Evolutionary conservation across 805 yeast genomes (phyloP), one percentile per base, ranked within the genome.

Genomic region (Cyberlindnera maritima): DNA sequence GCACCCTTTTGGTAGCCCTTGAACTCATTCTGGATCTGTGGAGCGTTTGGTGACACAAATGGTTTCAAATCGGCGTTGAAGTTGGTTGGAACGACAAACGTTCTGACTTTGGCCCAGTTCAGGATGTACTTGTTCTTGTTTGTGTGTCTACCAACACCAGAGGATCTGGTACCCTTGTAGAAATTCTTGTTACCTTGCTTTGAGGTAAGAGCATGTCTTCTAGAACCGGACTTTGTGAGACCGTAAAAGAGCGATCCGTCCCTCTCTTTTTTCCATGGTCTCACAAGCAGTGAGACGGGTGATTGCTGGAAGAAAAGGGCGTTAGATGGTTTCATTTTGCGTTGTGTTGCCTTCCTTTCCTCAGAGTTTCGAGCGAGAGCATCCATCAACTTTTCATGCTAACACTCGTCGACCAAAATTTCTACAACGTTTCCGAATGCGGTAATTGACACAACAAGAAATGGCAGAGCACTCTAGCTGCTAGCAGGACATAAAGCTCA

Each of bases 111-210:
- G 38, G 69, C 67, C 88, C 96, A 92, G 69, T 88, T 77, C 51
- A 94, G 78, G 7, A 79, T 71, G 66, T 89, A 94, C 19, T 79
- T 77, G 44, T 96, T 97, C 50, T 74, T 76, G 31, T 75, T 72
- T 44, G 94, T 85, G 62, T 84, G 80, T 44, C 73, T 75, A 64
- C 99, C 99, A 52, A 89, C 80, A 66, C 97, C 97, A 3, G 96
- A 79, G 5, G 99, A 88, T 48, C 97, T 80, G 19, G 98, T 94
- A 73, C 99, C 99, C 67, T 94, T 94, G 71, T 94, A 94, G 70
- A 76, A 87, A 58, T 87, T 84, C 72, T 91, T 90, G 69, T 94
- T 92, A 60, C 99, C 98, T 64, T 88, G 89, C 61, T 94, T 94
- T 19, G 97, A 85, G 19, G 96, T 85, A 58, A 92, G 71, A 5